A percentile compares a stretch with the other conserved stretches of the same genome.
Conservation (phyloP, 2,329 filamentous ascomycete species). For the Thielaviopsis euricoi region DNA sequence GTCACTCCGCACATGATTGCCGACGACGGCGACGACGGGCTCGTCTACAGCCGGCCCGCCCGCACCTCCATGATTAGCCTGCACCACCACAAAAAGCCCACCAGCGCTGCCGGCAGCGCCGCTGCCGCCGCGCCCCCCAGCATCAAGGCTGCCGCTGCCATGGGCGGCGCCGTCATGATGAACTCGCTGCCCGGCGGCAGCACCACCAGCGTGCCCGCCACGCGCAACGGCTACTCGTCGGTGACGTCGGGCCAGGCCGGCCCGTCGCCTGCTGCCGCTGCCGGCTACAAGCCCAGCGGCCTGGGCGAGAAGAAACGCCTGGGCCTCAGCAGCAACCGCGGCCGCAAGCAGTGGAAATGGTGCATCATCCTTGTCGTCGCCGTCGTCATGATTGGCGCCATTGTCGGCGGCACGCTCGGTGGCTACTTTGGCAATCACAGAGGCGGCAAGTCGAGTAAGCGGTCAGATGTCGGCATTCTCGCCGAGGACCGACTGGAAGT, state of each 20-base stretch:
- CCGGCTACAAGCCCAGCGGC: neutral
- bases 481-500: no score
- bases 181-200: conserved; percentile 6
- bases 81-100: conserved; percentile 22
- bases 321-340: neutral
- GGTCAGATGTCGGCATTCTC: no score
- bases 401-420: conserved; percentile 60
- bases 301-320: conserved; percentile 29
- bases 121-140: no score
- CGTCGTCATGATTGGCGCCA: conserved; percentile 49
- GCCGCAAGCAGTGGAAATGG: conserved; percentile 51
- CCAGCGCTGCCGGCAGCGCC: conserved; percentile 20
- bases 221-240: neutral
- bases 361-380: conserved; percentile 48
- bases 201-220: neutral
- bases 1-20: conserved; percentile 67
- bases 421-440: conserved; percentile 47
- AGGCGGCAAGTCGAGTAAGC: conserved; percentile 13
- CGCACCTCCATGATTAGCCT: conserved; percentile 42
- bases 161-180: conserved; percentile 19
- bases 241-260: no score
- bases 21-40: conserved; percentile 78
- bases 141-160: conserved; percentile 28
- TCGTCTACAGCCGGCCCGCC: conserved; percentile 35
- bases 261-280: neutral